Conservation (phyloP, 2,329 filamentous ascomycete species). For the Madurella mycetomatis region DNA sequence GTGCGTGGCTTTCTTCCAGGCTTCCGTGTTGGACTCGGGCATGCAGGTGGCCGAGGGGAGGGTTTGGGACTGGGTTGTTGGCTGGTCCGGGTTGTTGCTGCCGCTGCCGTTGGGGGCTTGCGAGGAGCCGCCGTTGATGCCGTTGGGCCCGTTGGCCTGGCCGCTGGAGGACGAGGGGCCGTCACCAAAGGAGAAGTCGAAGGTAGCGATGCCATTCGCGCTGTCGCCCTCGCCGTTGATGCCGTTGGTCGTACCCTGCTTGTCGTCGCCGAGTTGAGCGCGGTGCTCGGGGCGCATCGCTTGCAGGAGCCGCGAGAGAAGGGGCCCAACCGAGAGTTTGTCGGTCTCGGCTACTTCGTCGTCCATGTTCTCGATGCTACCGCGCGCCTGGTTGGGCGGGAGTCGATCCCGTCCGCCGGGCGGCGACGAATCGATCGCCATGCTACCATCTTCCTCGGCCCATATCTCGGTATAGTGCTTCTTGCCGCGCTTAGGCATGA, state of each 20-base stretch:
- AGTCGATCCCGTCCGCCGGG: conserved; percentile 58
- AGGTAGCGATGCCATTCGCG: conserved; percentile 50
- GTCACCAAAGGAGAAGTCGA: conserved; percentile 41
- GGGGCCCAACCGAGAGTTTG: conserved; percentile 79
- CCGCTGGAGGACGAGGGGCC: conserved; percentile 24
- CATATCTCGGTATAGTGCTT: conserved; percentile 85
- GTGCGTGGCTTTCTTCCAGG: conserved; percentile 73
- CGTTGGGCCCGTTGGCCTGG: conserved; percentile 33
- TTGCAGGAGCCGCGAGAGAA: conserved; percentile 76
- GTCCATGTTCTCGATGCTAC: conserved; percentile 78
- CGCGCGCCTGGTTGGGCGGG: conserved; percentile 75
- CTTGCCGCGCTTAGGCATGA: conserved; percentile 80
- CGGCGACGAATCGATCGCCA: conserved; percentile 64
- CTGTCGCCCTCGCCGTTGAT: conserved; percentile 47
- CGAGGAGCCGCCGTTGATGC: conserved; percentile 15
- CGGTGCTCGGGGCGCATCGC: conserved; percentile 74
- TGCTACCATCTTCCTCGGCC: conserved; percentile 86
- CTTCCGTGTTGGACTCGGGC: conserved; percentile 68
- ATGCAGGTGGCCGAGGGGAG: conserved; percentile 72
- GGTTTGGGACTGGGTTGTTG: conserved; percentile 24
- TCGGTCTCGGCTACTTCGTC: conserved; percentile 87
- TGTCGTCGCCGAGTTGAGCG: conserved; percentile 51
- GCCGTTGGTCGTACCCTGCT: conserved; percentile 45
- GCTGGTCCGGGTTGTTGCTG: conserved; percentile 20
- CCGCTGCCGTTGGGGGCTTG: conserved; percentile 27